These are phyloP conservation scores for Nadsonia starkeyi-henricii DNA, from an alignment of 1,139 yeast genomes.

Conservation along the genomic window DNA sequence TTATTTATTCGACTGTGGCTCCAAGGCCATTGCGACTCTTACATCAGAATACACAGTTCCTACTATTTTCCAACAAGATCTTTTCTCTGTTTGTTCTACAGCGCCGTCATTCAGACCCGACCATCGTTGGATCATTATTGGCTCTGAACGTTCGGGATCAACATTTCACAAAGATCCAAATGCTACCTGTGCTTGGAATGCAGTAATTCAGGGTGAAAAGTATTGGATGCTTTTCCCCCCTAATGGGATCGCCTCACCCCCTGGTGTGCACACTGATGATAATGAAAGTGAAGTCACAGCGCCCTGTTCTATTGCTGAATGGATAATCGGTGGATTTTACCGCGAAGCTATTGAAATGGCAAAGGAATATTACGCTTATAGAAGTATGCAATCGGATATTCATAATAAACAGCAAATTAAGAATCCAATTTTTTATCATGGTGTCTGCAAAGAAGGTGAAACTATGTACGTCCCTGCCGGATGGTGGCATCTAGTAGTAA, in stretches of 20 bases:
- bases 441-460: conserved; percentile 69
- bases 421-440: conserved; percentile 37
- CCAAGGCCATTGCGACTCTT: conserved; percentile 33
- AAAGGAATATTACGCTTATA: conserved; percentile 5
- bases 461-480: conserved; percentile 83
- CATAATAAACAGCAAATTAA: conserved; percentile 10
- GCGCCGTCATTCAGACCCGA: conserved; percentile 54
- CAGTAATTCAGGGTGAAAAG: conserved; percentile 59
- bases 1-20: conserved; percentile 67
- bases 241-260: conserved; percentile 40
- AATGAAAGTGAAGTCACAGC: conserved; percentile 85
- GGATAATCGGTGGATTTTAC: conserved; percentile 74
- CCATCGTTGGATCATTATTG: conserved; percentile 79
- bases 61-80: conserved; percentile 26
- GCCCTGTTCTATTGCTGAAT: conserved; percentile 82
- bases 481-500: conserved; percentile 93
- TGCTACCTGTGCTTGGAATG: conserved; percentile 83
- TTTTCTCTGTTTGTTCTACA: conserved; percentile 21
- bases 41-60: conserved; percentile 14
- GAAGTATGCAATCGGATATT: background rate
- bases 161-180: conserved; percentile 92
- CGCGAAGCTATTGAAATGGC: conserved; percentile 32
- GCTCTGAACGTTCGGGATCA: conserved; percentile 70
- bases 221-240: conserved; percentile 89
- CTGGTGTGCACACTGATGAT: conserved; percentile 64